Evolutionary conservation across 495 filamentous ascomycete genomes (phyloP).

Genomic region (Aspergillus hancockii): DNA sequence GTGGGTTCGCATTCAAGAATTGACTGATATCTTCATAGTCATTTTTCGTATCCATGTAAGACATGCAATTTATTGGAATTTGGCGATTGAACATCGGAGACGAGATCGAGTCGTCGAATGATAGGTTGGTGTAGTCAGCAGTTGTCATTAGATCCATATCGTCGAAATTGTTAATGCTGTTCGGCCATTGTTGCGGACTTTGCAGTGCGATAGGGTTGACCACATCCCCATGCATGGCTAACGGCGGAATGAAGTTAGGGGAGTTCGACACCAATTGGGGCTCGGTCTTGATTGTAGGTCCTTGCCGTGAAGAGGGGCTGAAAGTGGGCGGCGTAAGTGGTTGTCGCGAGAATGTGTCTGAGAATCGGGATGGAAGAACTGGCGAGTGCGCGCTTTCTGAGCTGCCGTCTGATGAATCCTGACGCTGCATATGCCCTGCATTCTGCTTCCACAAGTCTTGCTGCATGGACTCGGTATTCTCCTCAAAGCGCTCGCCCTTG

Average conservation of each 20-base stretch:
- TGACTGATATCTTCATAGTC: constrained; percentile 49
- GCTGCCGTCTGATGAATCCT: constrained; percentile 54
- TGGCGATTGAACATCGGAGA: constrained; percentile 45
- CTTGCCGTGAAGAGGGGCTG: constrained; percentile 33
- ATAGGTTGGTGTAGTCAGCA: constrained; percentile 34
- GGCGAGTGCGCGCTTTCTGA: constrained; percentile 56
- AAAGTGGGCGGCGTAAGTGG: constrained; percentile 42
- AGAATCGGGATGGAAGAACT: constrained; percentile 33
- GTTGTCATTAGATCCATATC: constrained; percentile 45
- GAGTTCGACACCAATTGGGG: constrained; percentile 24
- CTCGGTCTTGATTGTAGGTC: constrained; percentile 34
- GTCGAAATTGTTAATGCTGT: constrained; percentile 37
- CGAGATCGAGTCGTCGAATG: constrained; percentile 38
- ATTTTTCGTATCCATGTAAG: constrained; percentile 31
- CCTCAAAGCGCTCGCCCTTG: constrained; percentile 60
- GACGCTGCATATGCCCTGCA: constrained; percentile 48
- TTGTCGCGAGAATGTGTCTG: constrained; percentile 36
- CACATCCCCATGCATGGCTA: constrained; percentile 37
- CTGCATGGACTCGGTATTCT: constrained; percentile 56
- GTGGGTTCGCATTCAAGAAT: constrained; percentile 44
- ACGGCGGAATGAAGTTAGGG: constrained; percentile 20
- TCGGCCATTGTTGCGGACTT: constrained; percentile 34
- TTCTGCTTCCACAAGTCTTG: constrained; percentile 53
- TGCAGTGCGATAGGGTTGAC: constrained; percentile 45
- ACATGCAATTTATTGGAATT: constrained; percentile 42